phyloP scores from a whole-genome alignment of 169 alveolate species.

The Plasmodium chabaudi region DNA sequence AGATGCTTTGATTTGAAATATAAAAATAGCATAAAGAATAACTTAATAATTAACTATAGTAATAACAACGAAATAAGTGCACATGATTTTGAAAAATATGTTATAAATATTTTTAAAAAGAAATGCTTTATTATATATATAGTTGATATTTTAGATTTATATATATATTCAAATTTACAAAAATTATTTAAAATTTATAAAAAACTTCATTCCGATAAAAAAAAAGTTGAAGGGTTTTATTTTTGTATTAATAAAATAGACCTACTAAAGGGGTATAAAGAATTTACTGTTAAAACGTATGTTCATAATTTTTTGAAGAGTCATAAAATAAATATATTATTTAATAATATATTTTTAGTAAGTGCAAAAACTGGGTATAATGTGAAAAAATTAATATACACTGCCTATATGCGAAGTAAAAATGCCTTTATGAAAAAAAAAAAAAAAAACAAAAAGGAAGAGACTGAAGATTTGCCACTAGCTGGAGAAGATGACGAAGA shows the following conservation, averaged over 20 bases:
- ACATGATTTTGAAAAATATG: slow-evolving; percentile 76
- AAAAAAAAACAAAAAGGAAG: slow-evolving; percentile 1
- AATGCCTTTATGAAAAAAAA: slow-evolving; percentile 11
- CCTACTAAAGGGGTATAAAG: slow-evolving; percentile 30
- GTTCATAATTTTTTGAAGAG: slow-evolving; percentile 42
- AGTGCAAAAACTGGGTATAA: slow-evolving; percentile 76
- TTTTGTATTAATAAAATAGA: slow-evolving; percentile 75
- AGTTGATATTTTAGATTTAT: slow-evolving; percentile 70
- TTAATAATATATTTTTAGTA: slow-evolving; percentile 64
- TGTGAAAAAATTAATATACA: slow-evolving; percentile 60
- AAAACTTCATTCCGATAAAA: slow-evolving; percentile 37
- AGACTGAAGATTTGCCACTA: not conserved
- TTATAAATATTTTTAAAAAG: slow-evolving; percentile 71
- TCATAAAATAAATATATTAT: slow-evolving; percentile 54
- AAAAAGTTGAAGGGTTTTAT: slow-evolving; percentile 67
- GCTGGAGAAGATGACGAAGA: no score
- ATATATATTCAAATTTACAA: slow-evolving; percentile 62
- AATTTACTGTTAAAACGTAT: slow-evolving; percentile 68
- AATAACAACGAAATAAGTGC: slow-evolving; percentile 72
- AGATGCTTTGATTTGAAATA: slow-evolving; percentile 65
- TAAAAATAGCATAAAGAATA: slow-evolving; percentile 47
- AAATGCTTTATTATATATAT: slow-evolving; percentile 72
- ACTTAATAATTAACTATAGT: slow-evolving; percentile 56
- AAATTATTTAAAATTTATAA: slow-evolving; percentile 49
- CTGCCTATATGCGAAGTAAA: slow-evolving; percentile 27